Evolutionary conservation across 192 early-diverging fungal species (phyloP).

Genomic region (Backusella psychrophila): DNA sequence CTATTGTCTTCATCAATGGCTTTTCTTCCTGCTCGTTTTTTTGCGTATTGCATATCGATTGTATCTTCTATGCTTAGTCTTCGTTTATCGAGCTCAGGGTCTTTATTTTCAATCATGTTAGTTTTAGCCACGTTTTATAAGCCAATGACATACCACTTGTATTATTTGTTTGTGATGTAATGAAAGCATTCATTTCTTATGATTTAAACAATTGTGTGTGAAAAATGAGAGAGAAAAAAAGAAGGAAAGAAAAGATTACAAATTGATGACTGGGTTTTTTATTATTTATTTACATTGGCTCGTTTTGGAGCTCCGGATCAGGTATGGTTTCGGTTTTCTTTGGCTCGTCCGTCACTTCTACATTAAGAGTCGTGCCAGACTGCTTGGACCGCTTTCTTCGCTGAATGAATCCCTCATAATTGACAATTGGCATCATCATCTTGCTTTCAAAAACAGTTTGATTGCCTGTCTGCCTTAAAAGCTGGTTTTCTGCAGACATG

Average conservation of each 20-base stretch:
- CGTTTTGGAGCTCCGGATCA: background rate
- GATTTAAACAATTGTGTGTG: background rate
- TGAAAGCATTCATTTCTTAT: background rate
- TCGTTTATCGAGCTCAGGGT: background rate
- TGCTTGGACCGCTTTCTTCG: conserved; percentile 16
- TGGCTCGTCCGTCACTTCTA: conserved; percentile 4
- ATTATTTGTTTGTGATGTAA: background rate
- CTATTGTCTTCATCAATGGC: background rate
- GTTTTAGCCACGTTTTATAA: background rate
- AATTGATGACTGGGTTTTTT: conserved; percentile 1
- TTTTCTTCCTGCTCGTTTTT: background rate
- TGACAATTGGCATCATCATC: conserved; percentile 13
- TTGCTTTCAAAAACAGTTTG: background rate
- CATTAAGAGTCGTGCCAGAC: conserved; percentile 11
- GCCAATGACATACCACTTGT: background rate
- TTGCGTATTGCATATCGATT: background rate
- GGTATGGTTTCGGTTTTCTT: background rate
- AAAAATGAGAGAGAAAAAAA: background rate
- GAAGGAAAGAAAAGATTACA: background rate
- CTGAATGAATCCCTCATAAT: conserved; percentile 18
- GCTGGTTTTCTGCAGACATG: conserved; percentile 26
- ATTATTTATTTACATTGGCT: conserved; percentile 8
- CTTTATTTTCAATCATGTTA: background rate
- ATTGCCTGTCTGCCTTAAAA: background rate
- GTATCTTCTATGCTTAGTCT: background rate